Evolutionary conservation across 2,329 filamentous ascomycete genomes (phyloP), one percentile per base, ranked within the genome.

Genomic region (Microascus cirrosus): DNA sequence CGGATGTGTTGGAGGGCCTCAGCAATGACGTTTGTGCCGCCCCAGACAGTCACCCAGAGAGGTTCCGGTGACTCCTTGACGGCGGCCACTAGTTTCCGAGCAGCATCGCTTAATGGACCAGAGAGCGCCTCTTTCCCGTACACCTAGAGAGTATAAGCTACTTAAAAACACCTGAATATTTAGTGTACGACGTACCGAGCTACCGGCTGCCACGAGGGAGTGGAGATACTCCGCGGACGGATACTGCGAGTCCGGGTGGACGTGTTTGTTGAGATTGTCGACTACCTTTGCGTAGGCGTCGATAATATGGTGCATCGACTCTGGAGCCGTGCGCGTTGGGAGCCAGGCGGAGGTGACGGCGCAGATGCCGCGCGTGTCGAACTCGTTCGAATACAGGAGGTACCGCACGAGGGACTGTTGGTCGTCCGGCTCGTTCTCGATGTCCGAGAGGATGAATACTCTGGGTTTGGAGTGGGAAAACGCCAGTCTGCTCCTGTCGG

Each of bases 21-120:
- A 2, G 78, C 79, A 4, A 82, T 71, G 1, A 75, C 73, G 59
- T 80, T 81, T 25, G 75, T 73, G 18, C 79, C 79, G 13, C 78
- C 78, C 79, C 78, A 82, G 62, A 70, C 70, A 1, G 80, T 70
- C 5, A 81, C 67, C 76, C 77, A 82, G 4, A 82, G 70, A 2
- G 77, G 76, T 1, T 78, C 62, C 2, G 60, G 50, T 8, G 60
- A 58, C 6, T 63, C 58, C 2, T 59, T 60, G 50, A 71, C 53
- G 3, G 65, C 60, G 51, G 68, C 59, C 2, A 71, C 69, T 5
- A 82, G 73, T 1, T 78, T 66, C 55, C 76, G 63, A 7, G 68
- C 72, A 18, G 77, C 78, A 32, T 70, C 66, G 52, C 66, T 70
- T 2, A 70, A 63, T 42, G 68, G 63, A 35, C 66, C 64, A 3